phyloP scores from a whole-genome alignment of 352 stramenopile genomes.

The Pythium aristosporum region DNA sequence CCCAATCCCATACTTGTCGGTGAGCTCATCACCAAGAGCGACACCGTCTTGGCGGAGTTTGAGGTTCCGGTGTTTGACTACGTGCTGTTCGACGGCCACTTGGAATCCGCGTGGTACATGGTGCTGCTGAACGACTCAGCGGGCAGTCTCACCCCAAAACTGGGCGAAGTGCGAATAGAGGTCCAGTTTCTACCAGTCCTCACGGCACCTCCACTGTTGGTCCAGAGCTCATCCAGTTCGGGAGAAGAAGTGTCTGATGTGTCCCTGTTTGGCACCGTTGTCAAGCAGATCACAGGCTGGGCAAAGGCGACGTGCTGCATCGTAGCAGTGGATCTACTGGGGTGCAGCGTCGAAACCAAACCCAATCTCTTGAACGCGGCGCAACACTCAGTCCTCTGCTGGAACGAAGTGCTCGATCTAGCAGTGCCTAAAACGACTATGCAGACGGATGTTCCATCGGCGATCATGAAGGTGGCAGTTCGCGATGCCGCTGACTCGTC shows the following conservation, averaged over 20 bases:
- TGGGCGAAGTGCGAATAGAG: constrained; percentile 38
- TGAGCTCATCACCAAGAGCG: constrained; percentile 17
- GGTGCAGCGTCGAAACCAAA: constrained; percentile 30
- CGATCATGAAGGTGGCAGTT: constrained; percentile 28
- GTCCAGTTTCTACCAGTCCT: constrained; percentile 41
- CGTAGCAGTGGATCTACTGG: constrained; percentile 22
- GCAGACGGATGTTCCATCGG: not conserved
- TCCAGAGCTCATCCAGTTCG: not conserved
- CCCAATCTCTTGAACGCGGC: constrained; percentile 9
- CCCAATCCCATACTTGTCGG: constrained; percentile 33
- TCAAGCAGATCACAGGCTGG: constrained; percentile 2
- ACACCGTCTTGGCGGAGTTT: constrained; percentile 25
- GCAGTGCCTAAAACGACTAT: not conserved
- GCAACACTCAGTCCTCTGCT: not conserved
- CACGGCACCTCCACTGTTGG: not conserved
- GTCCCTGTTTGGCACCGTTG: constrained; percentile 9
- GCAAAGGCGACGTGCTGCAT: constrained; percentile 13
- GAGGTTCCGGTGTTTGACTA: constrained; percentile 53
- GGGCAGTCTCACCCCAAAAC: not conserved
- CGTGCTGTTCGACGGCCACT: constrained; percentile 42
- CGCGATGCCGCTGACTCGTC: constrained; percentile 20
- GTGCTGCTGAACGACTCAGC: not conserved
- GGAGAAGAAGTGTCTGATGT: not conserved
- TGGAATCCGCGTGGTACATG: constrained; percentile 36
- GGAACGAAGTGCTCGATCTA: constrained; percentile 27